Base-by-base conservation (phyloP, 1,284 basidiomycete genomes). In the Singerocomus rubriflavus region DNA sequence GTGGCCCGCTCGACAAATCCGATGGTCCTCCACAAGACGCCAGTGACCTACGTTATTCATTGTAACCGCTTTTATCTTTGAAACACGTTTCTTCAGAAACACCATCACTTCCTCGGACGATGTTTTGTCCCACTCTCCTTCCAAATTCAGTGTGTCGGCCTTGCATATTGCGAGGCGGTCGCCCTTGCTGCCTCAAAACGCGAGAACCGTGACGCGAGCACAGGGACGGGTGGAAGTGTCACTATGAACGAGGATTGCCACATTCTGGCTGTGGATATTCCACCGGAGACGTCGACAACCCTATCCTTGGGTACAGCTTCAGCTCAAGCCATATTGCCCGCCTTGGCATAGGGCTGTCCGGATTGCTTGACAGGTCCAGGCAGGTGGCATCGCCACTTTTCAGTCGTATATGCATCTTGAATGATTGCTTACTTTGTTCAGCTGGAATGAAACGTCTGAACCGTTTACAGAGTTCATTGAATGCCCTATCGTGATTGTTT, bases 31-130 rank as follows among this genome's bases (percentile, higher is more conserved):
- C 30, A 42, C 46, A 10, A 55, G 27, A 31, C 55, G 46, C 46
- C 45, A 50, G 17, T 30, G 46, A 25, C 47, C 52, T 14, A 50
- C 36, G 45, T 32, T 4, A 14, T 50, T 52, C 51, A 51, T 52
- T 1, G 31, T 50, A 3, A 36, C 33, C 30, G 35, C 27, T 17
- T 29, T 50, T 17, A 10, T 37, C 25, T 39, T 39, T 30, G 37
- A 33, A 29, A 55, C 39, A 13, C 32, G 36, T n/a, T 49, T 31
- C 35, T 48, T 51, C 36, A 54, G 25, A 50, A 35, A 50, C 33
- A 32, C 9, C 32, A 17, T 34, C 34, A 35, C 30, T n/a, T 17
- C 48, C 14, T 31, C 13, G 16, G 32, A 7, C 7, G 30, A 51
- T 32, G 30, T 6, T 8, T 34, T 42, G 14, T 52, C 41, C 36